Evolutionary conservation across 257 asterid genomes (phyloP).

Genomic region (Ehretia macrophylla): DNA sequence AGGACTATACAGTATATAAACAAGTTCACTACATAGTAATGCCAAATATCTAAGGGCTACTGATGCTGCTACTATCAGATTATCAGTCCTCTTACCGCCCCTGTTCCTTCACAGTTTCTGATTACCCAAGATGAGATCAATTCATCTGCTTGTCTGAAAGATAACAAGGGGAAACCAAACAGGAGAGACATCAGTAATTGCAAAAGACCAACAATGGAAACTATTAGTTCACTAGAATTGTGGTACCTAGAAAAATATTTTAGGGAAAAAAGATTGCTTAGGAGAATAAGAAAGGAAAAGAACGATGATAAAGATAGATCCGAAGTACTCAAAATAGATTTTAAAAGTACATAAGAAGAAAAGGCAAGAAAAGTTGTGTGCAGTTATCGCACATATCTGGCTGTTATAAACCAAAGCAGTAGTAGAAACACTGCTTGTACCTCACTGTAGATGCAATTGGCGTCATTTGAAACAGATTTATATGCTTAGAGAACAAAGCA

Average conservation of each 20-base stretch:
- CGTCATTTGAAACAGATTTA: too few species aligned
- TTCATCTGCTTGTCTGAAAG: conserved; percentile 12
- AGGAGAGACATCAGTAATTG: background rate
- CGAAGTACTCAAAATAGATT: too few species aligned
- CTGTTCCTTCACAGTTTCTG: background rate
- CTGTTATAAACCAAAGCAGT: too few species aligned
- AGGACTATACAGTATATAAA: background rate
- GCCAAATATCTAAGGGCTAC: background rate
- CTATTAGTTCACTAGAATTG: background rate
- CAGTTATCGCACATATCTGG: too few species aligned
- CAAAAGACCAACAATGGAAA: background rate
- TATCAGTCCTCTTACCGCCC: background rate
- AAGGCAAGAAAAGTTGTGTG: too few species aligned
- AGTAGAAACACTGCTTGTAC: too few species aligned
- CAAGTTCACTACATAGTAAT: background rate
- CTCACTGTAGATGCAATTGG: too few species aligned
- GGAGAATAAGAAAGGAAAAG: too few species aligned
- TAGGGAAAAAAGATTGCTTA: too few species aligned
- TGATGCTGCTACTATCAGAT: background rate
- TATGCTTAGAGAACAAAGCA: too few species aligned
- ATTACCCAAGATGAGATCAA: background rate
- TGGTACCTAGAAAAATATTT: background rate
- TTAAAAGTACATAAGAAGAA: too few species aligned
- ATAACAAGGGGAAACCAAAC: background rate
- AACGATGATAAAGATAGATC: too few species aligned